Base-by-base conservation (phyloP, 2,329 filamentous ascomycete species). In the Epichloe gansuensis region DNA sequence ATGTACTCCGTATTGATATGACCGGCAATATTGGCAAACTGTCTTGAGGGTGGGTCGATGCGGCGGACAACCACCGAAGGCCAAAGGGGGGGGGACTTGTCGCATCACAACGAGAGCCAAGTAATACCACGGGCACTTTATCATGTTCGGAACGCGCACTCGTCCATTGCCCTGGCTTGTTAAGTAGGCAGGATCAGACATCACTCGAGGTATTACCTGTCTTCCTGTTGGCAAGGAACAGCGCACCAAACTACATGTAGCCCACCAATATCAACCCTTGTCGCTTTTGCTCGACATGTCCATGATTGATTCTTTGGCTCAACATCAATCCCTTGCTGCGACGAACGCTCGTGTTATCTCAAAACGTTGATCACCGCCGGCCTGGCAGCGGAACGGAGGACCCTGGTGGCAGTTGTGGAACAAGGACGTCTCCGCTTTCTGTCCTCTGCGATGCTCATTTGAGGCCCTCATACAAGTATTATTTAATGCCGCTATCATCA, bases 321-420 rank as follows among this genome's bases (percentile, higher is more conserved):
- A 39, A 23, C 38, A 34, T 15, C 39, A 7, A 17, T n/a, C 39
- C 46, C 38, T 31, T 34, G 15, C 35, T 39, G 11, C 15, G 23
- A 31, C n/a, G 2, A 17, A n/a, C 27, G n/a, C 47, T 40, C 47
- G 36, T 47, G 17, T 47, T 34, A 38, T 47, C 36, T 7, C 15
- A 23, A 17, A 42, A 7, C 34, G 21, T 21, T 41, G 42, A 51
- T 47, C 36, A 47, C 17, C 36, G 12, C 43, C 45, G 48, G 48
- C 23, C 39, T 50, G 48, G 44, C 49, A 25, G 49, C 44, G 52
- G 39, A 51, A 45, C 49, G 52, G 49, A 47, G 49, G 44, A 15
- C 23, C 51, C 39, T 41, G 49, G 31, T 49, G 48, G 44, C 38
- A 51, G 42, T 17, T 31, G 47, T 53, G 51, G 27, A 41, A 49